phyloP scores from a whole-genome alignment of 225 moss, liverwort and hornwort species.

The Physcomitrellopsis africana region DNA sequence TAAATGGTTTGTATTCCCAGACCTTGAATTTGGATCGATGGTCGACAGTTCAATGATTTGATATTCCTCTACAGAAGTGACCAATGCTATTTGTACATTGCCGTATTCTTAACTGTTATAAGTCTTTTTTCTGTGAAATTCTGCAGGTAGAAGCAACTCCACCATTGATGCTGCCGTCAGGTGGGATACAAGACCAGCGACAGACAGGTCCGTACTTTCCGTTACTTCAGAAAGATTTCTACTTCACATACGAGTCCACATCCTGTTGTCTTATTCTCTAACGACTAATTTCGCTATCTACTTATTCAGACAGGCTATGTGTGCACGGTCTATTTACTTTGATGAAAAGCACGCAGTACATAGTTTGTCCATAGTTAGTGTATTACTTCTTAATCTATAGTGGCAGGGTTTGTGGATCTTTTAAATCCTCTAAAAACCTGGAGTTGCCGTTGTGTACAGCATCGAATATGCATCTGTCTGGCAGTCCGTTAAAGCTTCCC shows the following conservation, averaged over 20 bases:
- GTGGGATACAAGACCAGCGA: conserved; percentile 35
- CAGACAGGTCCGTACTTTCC: conserved; percentile 47
- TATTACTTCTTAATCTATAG: conserved; percentile 13
- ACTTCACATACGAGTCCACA: conserved; percentile 15
- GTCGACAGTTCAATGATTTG: background rate
- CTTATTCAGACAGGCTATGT: background rate
- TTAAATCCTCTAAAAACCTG: conserved; percentile 15
- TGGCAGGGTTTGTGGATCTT: conserved; percentile 26
- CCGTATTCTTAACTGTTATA: conserved; percentile 8
- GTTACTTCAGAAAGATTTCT: conserved; percentile 20
- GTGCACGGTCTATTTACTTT: conserved; percentile 8
- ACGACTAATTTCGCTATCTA: too few relatives aligned
- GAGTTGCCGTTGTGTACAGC: conserved; percentile 50
- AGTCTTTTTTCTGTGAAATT: conserved; percentile 16
- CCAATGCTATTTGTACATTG: background rate
- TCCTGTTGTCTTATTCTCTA: conserved; percentile 14
- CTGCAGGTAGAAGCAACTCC: conserved; percentile 49
- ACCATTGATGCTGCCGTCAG: conserved; percentile 49
- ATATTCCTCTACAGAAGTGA: conserved; percentile 4
- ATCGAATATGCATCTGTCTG: conserved; percentile 29
- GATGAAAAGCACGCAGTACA: conserved; percentile 11
- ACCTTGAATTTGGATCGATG: conserved; percentile 1
- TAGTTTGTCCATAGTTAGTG: conserved; percentile 5
- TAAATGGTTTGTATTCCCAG: conserved; percentile 3
- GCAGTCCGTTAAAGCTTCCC: conserved; percentile 39